These are phyloP conservation scores for Penicillium sp. DNA, from an alignment of 2,329 filamentous ascomycete species.

Conservation along the genomic window DNA sequence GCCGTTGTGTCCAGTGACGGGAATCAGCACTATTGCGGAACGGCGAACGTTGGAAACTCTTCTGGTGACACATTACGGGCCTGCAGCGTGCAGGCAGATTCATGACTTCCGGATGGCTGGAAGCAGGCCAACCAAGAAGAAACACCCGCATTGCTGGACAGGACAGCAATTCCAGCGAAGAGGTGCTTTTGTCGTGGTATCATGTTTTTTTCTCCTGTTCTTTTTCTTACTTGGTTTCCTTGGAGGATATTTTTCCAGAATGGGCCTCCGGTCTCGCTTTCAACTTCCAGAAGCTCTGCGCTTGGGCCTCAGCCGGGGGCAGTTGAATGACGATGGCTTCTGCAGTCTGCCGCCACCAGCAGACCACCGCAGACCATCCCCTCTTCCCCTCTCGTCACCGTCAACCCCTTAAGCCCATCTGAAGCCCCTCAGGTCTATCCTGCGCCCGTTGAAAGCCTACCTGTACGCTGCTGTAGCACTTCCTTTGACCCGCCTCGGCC, in stretches of 20 bases:
- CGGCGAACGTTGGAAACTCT: conserved; percentile 13
- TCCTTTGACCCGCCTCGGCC: conserved; percentile 30
- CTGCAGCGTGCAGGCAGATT: conserved; percentile 20
- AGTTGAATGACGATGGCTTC: conserved; percentile 17
- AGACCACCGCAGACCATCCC: background rate
- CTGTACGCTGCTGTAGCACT: conserved; percentile 29
- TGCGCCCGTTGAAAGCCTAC: background rate
- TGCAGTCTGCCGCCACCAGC: conserved; percentile 32
- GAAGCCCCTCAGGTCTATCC: background rate
- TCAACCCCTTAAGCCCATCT: conserved; percentile 6
- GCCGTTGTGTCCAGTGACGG: conserved; percentile 40
- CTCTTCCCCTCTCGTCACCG: background rate
- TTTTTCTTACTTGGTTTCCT: background rate
- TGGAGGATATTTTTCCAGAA: background rate
- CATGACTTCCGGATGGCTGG: conserved; percentile 20
- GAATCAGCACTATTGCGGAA: conserved; percentile 18
- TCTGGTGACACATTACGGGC: conserved; percentile 22
- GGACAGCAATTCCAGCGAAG: conserved; percentile 12
- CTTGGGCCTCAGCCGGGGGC: conserved; percentile 11
- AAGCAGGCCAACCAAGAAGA: conserved; percentile 16
- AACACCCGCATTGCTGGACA: conserved; percentile 8
- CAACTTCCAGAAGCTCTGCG: conserved; percentile 20
- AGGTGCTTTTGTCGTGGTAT: background rate
- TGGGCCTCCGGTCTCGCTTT: background rate
- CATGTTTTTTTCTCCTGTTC: background rate